Evolutionary conservation across 805 yeast genomes (phyloP).

Genomic region (Groenewaldozyma tartarivorans): DNA sequence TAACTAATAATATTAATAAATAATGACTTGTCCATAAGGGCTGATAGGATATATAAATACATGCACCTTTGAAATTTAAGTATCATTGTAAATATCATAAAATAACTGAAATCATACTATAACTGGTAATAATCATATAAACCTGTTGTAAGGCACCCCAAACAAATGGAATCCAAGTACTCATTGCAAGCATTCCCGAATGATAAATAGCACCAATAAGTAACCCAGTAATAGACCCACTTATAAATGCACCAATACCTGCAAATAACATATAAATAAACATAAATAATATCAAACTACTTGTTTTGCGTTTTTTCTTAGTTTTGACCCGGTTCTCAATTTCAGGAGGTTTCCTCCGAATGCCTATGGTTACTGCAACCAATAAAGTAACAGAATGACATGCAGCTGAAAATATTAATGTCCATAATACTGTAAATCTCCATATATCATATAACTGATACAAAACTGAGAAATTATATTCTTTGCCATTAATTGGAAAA

Average conservation of each 20-base stretch:
- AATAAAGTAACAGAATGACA: conserved; percentile 57
- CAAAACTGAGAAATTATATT: conserved; percentile 44
- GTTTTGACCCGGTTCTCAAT: neutral
- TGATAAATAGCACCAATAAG: conserved; percentile 65
- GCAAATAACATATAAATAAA: conserved; percentile 44
- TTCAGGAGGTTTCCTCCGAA: neutral
- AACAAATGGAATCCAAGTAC: conserved; percentile 89
- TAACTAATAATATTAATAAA: no score
- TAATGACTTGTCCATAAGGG: no score
- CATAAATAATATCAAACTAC: conserved; percentile 31
- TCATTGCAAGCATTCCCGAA: conserved; percentile 77
- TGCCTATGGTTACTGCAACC: neutral
- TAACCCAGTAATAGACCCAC: conserved; percentile 73
- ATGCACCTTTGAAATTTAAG: no score
- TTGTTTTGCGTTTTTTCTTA: conserved; percentile 26
- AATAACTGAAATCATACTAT: conserved; percentile 44
- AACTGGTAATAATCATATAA: conserved; percentile 57
- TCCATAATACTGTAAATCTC: conserved; percentile 78
- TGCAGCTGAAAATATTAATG: conserved; percentile 53
- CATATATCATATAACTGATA: conserved; percentile 69
- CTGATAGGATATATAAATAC: neutral
- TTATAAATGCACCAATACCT: conserved; percentile 50
- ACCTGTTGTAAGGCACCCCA: conserved; percentile 65
- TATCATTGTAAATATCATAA: neutral
- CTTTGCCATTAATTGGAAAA: conserved; percentile 48